Conservation (phyloP, 164 flowering plant genomes). For the Euptelea pleiosperma region DNA sequence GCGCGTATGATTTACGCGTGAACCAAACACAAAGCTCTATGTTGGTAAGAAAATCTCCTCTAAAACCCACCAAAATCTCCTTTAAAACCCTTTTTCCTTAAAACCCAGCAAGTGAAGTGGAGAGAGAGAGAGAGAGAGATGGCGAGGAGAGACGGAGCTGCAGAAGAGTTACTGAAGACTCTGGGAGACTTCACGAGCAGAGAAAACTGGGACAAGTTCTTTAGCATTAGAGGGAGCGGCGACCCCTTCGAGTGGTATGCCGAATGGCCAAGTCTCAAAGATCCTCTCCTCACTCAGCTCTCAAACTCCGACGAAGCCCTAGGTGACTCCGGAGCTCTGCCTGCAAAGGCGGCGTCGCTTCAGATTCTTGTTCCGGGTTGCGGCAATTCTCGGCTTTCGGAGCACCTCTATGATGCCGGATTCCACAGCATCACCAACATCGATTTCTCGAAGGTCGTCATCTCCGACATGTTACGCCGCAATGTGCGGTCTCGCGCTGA, state of each 20-base stretch:
- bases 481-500: constrained; percentile 63
- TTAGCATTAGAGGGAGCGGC: constrained; percentile 57
- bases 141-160: constrained; percentile 4
- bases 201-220: constrained; percentile 95
- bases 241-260: constrained; percentile 96
- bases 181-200: constrained; percentile 90
- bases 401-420: constrained; percentile 81
- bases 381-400: constrained; percentile 84
- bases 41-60: too few relatives aligned
- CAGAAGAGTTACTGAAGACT: constrained; percentile 47
- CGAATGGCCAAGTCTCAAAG: constrained; percentile 69
- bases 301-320: constrained; percentile 6
- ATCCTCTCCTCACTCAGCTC: constrained; percentile 47
- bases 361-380: constrained; percentile 89
- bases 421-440: constrained; percentile 61
- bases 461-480: constrained; percentile 78
- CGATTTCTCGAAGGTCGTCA: constrained; percentile 89
- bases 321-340: constrained; percentile 7
- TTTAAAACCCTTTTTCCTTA: not conserved
- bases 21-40: too few relatives aligned
- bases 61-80: not conserved
- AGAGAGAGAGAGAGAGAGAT: not conserved
- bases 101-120: too few relatives aligned
- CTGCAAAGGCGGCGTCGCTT: not conserved
- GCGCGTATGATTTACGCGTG: too few relatives aligned